phyloP scores from a whole-genome alignment of 2,329 filamentous ascomycete genomes.

The Dothideomycetes sp. region DNA sequence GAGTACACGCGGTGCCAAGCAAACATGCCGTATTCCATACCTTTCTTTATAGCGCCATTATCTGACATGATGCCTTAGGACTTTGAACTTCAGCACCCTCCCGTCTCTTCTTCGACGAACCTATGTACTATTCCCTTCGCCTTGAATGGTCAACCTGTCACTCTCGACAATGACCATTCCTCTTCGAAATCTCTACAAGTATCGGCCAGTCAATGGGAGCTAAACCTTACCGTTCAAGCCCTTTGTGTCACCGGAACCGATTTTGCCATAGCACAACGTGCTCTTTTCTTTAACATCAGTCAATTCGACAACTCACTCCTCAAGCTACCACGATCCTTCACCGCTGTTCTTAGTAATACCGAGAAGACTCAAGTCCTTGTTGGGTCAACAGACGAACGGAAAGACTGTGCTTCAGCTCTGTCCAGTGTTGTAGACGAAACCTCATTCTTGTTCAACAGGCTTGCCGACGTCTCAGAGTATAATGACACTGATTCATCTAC shows the following conservation, averaged over 20 bases:
- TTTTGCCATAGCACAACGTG: not conserved
- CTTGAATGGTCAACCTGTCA: constrained; percentile 8
- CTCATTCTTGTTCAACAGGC: constrained; percentile 1
- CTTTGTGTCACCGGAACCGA: not conserved
- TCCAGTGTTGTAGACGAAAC: constrained; percentile 5
- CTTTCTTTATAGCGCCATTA: not conserved
- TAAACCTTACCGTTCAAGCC: constrained; percentile 11
- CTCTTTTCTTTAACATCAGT: constrained; percentile 10
- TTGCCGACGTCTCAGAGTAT: constrained; percentile 2
- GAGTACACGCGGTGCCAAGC: constrained; percentile 13
- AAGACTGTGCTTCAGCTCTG: not conserved
- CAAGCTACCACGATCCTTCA: not conserved
- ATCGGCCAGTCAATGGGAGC: constrained; percentile 7
- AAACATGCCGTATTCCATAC: not conserved
- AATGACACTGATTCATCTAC: constrained; percentile 6
- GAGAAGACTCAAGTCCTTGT: constrained; percentile 5
- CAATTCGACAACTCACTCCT: constrained; percentile 4
- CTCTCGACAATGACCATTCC: not conserved
- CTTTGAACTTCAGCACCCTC: constrained; percentile 10
- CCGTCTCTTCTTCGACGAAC: constrained; percentile 4
- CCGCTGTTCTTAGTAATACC: not conserved
- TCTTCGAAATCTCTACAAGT: not conserved
- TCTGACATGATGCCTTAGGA: constrained; percentile 12
- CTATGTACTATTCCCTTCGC: constrained; percentile 10
- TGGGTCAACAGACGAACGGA: not conserved